Base-by-base conservation (phyloP, 805 yeast species). In the Metschnikowia reukaufii region DNA sequence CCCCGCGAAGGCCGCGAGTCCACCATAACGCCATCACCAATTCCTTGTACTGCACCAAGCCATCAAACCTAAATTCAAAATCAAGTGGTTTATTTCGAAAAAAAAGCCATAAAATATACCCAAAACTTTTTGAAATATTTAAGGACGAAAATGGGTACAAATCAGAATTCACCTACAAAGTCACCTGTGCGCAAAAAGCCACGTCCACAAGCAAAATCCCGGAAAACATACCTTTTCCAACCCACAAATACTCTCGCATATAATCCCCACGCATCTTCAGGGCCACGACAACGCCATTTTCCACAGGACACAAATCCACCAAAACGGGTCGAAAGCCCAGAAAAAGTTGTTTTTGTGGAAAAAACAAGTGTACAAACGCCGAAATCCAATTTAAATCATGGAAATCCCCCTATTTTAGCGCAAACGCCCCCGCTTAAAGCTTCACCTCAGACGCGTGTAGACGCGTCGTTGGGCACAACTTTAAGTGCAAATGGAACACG, bases 171-270 rank as follows among this genome's bases (percentile, higher is more conserved):
- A 15, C 27, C 39, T 9, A 21, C 48, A 2, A 31, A 21, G 9
- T 51, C 53, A 16, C 55, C 55, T 25, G 44, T 40, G 27, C 45
- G 53, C 25, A 56, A 55, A 39, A 55, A 49, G 25, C 30, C 44
- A 8, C 37, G 43, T 37, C 44, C 31, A n/a, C 50, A 29, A 39
- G 19, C 50, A 29, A 36, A 55, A 44, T 47, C 62, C 56, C 51
- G 63, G 42, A 51, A 68, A 6, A 63, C 68, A 7, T 71, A 69
- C 47, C 62, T 65, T 44, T 69, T 70, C 44, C 62, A 59, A 44
- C 74, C 76, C 6, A 55, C 60, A 23, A 67, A 70, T 43, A 64
- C 59, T 6, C 55, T 70, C 34, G 57, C 63, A 5, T 55, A 33
- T 32, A 54, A 49, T 7, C 57, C 59, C 4, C 33, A 27, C 20